Evolutionary conservation across 495 filamentous ascomycete genomes (phyloP), one percentile per base, ranked within the genome.

Genomic region (Penicillium fimorum): DNA sequence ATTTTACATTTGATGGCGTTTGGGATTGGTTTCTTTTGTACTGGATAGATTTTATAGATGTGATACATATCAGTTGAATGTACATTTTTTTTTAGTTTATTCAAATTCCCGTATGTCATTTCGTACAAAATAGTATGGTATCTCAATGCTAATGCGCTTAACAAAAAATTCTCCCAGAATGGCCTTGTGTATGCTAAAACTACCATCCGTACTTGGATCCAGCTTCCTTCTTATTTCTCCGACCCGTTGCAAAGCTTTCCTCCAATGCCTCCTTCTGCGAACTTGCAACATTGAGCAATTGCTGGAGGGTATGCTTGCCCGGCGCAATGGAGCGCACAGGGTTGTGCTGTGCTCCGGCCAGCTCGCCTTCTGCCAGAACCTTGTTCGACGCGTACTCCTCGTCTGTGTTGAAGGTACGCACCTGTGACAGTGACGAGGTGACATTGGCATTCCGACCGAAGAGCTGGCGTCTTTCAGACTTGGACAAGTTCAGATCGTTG

Each of bases 331-430:
- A 75, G 55, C 89, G 84, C 22, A 97, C 87, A 3, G 91, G 89
- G 58, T 92, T 91, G 65, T 93, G 90, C 54, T 84, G 83, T 12
- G 81, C 69, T 13, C 85, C 83, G 3, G 91, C 84, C 32, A 94
- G 70, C 24, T 79, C 72, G 12, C 75, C 72, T 41, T 70, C 62
- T 8, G 67, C 60, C 51, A 72, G 40, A 47, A 74, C 75, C 70
- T 93, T 86, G 70, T 97, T 97, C 53, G 86, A 81, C 15, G 78
- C 83, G 73, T 97, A 97, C 70, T 97, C 92, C 49, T 72, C 68
- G 67, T 91, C 90, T 38, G 88, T 93, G 71, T 92, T 88, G 84
- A 97, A 96, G 55, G 84, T 87, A 45, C 90, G 72, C 9, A 96
- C 75, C 22, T 73, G 79, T 7, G 72, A 71, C 38, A 72, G 59